Percentiles rank a stretch among this genome's conserved stretches.
Evolutionary conservation across 75 land plant species (phyloP).

Genomic region (Adiantum capillusveneris): DNA sequence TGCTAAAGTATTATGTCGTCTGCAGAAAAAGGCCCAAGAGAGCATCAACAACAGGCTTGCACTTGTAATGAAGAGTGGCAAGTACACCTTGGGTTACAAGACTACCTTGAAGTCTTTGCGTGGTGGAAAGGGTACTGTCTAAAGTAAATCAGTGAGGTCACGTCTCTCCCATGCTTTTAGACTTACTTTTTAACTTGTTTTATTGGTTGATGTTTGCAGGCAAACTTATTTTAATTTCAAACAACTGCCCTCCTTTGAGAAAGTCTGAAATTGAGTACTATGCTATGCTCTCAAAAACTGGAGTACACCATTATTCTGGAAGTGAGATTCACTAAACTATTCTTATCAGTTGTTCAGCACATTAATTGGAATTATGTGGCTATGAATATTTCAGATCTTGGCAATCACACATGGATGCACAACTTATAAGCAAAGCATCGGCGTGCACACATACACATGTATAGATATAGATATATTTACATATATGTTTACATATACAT

Average conservation of each 20-base stretch:
- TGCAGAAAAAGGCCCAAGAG: constrained; percentile 44
- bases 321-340: too few relatives aligned
- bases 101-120: constrained; percentile 31
- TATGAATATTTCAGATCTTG: too few relatives aligned
- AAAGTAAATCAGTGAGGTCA: neutral
- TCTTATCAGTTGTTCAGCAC: too few relatives aligned
- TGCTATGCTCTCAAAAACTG: constrained; percentile 58
- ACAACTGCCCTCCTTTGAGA: constrained; percentile 54
- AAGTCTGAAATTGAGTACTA: constrained; percentile 70
- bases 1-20: too few relatives aligned
- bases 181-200: neutral
- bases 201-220: constrained; percentile 17
- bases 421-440: too few relatives aligned
- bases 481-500: too few relatives aligned
- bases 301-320: constrained; percentile 62
- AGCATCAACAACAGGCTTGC: constrained; percentile 43
- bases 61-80: constrained; percentile 44
- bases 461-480: too few relatives aligned
- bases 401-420: too few relatives aligned
- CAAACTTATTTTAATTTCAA: constrained; percentile 46
- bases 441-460: too few relatives aligned
- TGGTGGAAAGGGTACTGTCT: constrained; percentile 30
- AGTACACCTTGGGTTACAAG: constrained; percentile 36
- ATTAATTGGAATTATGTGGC: too few relatives aligned
- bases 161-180: neutral